These are phyloP conservation scores for Hemileccinum rubropunctum DNA, from an alignment of 768 basidiomycete genomes.

Conservation along the genomic window DNA sequence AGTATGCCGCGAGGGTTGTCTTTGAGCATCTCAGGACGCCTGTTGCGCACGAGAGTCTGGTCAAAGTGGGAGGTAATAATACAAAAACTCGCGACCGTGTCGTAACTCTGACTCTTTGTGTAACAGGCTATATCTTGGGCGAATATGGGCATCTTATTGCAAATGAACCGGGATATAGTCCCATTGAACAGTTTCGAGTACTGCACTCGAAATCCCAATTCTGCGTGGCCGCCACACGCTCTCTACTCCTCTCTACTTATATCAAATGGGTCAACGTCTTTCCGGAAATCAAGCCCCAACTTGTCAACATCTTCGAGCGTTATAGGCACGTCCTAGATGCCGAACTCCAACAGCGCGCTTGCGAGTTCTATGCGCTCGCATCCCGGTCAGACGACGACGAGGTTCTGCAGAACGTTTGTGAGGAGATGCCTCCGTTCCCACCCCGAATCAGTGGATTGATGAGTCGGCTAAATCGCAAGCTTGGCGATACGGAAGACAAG, in stretches of 20 bases:
- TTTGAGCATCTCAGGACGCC: slow-evolving; percentile 87
- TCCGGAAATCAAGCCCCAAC: slow-evolving; percentile 94
- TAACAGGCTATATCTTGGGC: slow-evolving; percentile 87
- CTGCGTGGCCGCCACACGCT: slow-evolving; percentile 87
- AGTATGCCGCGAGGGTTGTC: slow-evolving; percentile 91
- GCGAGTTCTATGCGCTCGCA: slow-evolving; percentile 93
- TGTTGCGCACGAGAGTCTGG: slow-evolving; percentile 86
- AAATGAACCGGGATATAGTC: slow-evolving; percentile 90
- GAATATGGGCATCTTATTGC: slow-evolving; percentile 99
- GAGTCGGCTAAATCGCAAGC: slow-evolving; percentile 83
- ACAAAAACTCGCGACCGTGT: not conserved
- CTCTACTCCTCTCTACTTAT: slow-evolving; percentile 92
- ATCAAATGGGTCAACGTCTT: slow-evolving; percentile 99
- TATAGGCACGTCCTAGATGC: slow-evolving; percentile 97
- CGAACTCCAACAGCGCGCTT: slow-evolving; percentile 96
- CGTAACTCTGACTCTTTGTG: slow-evolving; percentile 9
- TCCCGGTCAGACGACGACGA: slow-evolving; percentile 86
- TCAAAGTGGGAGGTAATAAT: slow-evolving; percentile 87
- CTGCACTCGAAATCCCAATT: slow-evolving; percentile 95
- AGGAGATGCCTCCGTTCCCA: slow-evolving; percentile 99
- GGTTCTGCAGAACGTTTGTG: slow-evolving; percentile 89
- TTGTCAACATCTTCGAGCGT: slow-evolving; percentile 92
- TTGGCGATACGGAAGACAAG: slow-evolving; percentile 92
- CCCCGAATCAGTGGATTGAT: slow-evolving; percentile 90
- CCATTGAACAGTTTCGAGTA: slow-evolving; percentile 89